A percentile compares a stretch with the other conserved stretches of the same genome.
Evolutionary conservation across 306 rosid species (phyloP).

Genomic region (Begonia peltatifolia): DNA sequence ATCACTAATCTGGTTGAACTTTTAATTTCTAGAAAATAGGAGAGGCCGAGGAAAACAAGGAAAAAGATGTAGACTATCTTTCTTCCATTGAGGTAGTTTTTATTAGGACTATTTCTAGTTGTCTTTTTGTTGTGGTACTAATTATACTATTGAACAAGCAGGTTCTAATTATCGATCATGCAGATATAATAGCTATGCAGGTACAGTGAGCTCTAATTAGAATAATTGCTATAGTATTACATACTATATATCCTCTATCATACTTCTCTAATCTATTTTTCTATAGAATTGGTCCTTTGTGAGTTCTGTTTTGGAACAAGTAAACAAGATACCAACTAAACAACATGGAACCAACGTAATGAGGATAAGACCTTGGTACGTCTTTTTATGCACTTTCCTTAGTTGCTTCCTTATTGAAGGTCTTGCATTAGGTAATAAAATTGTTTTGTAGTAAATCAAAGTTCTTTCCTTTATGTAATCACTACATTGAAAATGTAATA

Average conservation of each 20-base stretch:
- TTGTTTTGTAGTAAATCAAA: neutral
- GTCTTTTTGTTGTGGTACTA: constrained; percentile 1
- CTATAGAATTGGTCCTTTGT: constrained; percentile 70
- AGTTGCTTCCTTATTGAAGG: neutral
- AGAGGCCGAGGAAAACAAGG: constrained; percentile 45
- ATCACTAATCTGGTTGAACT: neutral
- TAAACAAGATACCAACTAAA: constrained; percentile 68
- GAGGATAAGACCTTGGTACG: constrained; percentile 84
- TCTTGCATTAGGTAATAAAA: neutral
- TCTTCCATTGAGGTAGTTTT: constrained; percentile 78
- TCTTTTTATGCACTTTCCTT: constrained; percentile 1
- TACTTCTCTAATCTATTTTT: neutral
- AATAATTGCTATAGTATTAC: constrained; percentile 11
- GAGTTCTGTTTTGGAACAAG: constrained; percentile 46
- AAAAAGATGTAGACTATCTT: constrained; percentile 83
- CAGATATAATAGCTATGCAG: constrained; percentile 91
- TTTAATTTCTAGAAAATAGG: constrained; percentile 58
- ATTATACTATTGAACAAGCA: constrained; percentile 21
- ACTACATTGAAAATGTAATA: too few species aligned
- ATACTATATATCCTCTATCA: neutral
- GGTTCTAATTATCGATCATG: constrained; percentile 86
- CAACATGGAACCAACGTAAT: constrained; percentile 64
- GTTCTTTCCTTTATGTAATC: too few species aligned
- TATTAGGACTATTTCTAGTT: constrained; percentile 9
- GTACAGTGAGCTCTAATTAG: constrained; percentile 25